A percentile compares a stretch with the other conserved stretches of the same genome.
Evolutionary conservation across 75 land plant genomes (phyloP).

Genomic region (Gnetum montanum): DNA sequence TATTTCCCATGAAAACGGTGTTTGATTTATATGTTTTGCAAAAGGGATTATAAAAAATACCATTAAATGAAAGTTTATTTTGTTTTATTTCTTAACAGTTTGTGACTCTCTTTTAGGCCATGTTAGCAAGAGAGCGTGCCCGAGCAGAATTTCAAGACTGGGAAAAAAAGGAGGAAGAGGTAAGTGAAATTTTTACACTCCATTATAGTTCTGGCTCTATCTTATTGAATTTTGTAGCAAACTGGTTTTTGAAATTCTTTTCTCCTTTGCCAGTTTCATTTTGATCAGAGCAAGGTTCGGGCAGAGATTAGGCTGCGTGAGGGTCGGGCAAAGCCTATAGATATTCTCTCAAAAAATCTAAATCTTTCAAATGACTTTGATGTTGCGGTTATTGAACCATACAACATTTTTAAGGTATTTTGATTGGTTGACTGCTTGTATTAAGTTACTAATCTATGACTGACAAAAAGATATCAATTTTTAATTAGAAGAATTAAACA

Average conservation of each 20-base stretch:
- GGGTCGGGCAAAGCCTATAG: constrained; percentile 93
- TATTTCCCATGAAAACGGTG: no score
- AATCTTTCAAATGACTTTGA: constrained; percentile 78
- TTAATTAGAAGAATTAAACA: no score
- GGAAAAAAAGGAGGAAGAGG: constrained; percentile 99
- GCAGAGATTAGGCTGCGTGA: constrained; percentile 89
- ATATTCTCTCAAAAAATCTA: constrained; percentile 73
- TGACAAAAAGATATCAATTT: no score
- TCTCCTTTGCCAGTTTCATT: constrained; percentile 72
- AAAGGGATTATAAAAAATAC: no score
- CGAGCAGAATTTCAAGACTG: constrained; percentile 95
- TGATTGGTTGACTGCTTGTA: background rate
- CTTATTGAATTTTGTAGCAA: background rate
- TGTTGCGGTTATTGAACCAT: constrained; percentile 84
- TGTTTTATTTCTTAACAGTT: no score
- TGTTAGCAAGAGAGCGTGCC: constrained; percentile 93
- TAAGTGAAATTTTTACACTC: constrained; percentile 15
- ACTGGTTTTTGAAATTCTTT: background rate
- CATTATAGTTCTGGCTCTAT: background rate
- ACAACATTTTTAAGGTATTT: constrained; percentile 84
- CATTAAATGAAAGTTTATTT: no score
- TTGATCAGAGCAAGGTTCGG: constrained; percentile 96
- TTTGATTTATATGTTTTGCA: no score
- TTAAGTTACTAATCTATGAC: constrained; percentile 3
- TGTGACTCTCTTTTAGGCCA: no score